These are phyloP conservation scores for Epichloe aotearoae DNA, from an alignment of 2,329 filamentous ascomycete species.

Conservation along the genomic window DNA sequence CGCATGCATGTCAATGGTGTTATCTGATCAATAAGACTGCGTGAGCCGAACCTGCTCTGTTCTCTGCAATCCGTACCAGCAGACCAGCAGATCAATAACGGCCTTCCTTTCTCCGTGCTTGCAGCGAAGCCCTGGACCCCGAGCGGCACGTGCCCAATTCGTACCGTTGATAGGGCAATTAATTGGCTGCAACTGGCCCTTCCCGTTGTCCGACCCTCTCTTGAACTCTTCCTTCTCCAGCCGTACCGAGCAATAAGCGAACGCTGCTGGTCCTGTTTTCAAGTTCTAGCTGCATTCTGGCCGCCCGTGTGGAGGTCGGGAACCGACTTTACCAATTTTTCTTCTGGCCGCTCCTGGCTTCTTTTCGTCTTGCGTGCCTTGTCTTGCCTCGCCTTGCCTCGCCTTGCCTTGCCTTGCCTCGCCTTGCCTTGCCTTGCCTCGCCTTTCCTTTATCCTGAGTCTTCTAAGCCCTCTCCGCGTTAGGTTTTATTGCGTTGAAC, in stretches of 20 bases:
- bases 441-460: not conserved
- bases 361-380: not conserved
- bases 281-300: too few species aligned
- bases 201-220: too few species aligned
- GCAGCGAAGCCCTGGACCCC: too few species aligned
- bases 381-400: not conserved
- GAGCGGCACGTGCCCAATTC: slow-evolving; percentile 2
- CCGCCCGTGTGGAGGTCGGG: not conserved
- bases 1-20: too few species aligned
- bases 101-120: too few species aligned
- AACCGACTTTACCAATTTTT: not conserved
- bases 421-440: not conserved
- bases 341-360: not conserved
- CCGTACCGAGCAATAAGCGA: not conserved
- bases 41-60: too few species aligned
- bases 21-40: too few species aligned
- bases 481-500: too few species aligned
- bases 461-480: not conserved
- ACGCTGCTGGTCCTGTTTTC: not conserved
- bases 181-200: not conserved
- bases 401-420: not conserved
- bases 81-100: too few species aligned
- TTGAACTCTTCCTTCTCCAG: not conserved
- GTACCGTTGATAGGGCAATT: slow-evolving; percentile 6
- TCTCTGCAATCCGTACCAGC: too few species aligned